These are phyloP conservation scores for Colletotrichum lini DNA, from an alignment of 2,329 filamentous ascomycete species.

Conservation along the genomic window DNA sequence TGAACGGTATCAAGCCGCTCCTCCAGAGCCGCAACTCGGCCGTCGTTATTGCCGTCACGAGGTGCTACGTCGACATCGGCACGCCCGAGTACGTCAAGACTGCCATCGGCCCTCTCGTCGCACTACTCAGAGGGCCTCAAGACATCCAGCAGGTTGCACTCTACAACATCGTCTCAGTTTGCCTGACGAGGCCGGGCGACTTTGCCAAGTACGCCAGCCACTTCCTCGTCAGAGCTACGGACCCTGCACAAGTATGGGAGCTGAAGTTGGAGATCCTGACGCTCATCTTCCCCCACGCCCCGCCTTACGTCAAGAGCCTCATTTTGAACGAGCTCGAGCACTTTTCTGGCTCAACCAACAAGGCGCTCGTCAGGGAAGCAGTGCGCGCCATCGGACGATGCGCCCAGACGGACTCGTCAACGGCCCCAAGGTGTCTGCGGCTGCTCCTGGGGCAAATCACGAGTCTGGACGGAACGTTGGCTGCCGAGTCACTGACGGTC, in stretches of 20 bases:
- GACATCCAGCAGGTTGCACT: constrained; percentile 93
- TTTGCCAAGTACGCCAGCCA: constrained; percentile 92
- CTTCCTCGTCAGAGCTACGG: constrained; percentile 87
- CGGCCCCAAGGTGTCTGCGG: constrained; percentile 83
- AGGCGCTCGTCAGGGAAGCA: constrained; percentile 86
- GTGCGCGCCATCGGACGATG: constrained; percentile 95
- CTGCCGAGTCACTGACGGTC: constrained; percentile 93
- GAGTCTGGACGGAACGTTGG: constrained; percentile 87
- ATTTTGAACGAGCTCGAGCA: constrained; percentile 95
- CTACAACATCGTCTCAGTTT: constrained; percentile 96
- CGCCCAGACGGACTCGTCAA: constrained; percentile 81
- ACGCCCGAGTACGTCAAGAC: constrained; percentile 81
- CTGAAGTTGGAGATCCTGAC: constrained; percentile 94
- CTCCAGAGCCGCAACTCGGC: constrained; percentile 94
- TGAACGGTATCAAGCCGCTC: constrained; percentile 86
- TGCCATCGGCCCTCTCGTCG: constrained; percentile 87
- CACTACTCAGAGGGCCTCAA: constrained; percentile 85
- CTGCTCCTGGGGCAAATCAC: constrained; percentile 90
- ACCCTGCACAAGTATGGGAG: constrained; percentile 86
- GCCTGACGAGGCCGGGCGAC: constrained; percentile 79
- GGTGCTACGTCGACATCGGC: constrained; percentile 88
- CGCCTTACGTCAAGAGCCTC: constrained; percentile 82
- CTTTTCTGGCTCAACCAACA: constrained; percentile 81
- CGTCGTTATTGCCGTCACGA: constrained; percentile 88
- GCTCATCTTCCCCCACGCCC: constrained; percentile 88